phyloP scores from a whole-genome alignment of 768 basidiomycete species.

The Mycena pura region DNA sequence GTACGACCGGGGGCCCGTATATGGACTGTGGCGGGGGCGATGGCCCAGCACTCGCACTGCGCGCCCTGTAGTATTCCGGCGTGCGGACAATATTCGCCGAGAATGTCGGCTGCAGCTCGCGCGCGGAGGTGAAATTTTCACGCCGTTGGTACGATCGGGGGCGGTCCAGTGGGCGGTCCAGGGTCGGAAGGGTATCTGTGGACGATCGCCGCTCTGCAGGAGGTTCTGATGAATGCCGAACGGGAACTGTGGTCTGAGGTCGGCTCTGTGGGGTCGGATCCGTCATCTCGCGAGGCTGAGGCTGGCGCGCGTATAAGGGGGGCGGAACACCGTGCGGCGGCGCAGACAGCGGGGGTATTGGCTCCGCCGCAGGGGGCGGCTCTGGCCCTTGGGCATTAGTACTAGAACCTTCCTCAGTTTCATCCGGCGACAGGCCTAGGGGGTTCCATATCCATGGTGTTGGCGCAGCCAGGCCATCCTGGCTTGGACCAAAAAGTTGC shows the following conservation, averaged over 20 bases:
- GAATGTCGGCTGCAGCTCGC: constrained; percentile 70
- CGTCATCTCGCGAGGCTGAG: constrained; percentile 19
- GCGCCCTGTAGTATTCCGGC: constrained; percentile 60
- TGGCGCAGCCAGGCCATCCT: constrained; percentile 42
- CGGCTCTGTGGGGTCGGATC: constrained; percentile 20
- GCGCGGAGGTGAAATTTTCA: constrained; percentile 57
- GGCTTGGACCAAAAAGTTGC: constrained; percentile 40
- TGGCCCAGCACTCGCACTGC: constrained; percentile 31
- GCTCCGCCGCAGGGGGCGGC: too few species aligned
- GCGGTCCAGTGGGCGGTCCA: constrained; percentile 11
- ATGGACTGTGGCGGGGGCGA: constrained; percentile 28
- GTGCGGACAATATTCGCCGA: constrained; percentile 73
- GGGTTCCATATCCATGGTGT: constrained; percentile 85
- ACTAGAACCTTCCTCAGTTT: constrained; percentile 25
- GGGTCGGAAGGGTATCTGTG: constrained; percentile 7
- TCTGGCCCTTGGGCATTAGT: constrained; percentile 12
- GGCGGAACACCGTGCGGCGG: constrained; percentile 1
- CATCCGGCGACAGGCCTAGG: constrained; percentile 45
- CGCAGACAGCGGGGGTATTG: constrained; percentile 16
- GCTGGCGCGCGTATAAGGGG: constrained; percentile 10
- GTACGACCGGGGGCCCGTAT: constrained; percentile 11
- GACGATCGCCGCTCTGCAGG: constrained; percentile 23
- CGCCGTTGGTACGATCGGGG: constrained; percentile 28
- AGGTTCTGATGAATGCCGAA: constrained; percentile 36
- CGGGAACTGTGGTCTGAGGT: constrained; percentile 5